Conservation (phyloP, 2,329 filamentous ascomycete genomes). For the Cryphonectria japonica region DNA sequence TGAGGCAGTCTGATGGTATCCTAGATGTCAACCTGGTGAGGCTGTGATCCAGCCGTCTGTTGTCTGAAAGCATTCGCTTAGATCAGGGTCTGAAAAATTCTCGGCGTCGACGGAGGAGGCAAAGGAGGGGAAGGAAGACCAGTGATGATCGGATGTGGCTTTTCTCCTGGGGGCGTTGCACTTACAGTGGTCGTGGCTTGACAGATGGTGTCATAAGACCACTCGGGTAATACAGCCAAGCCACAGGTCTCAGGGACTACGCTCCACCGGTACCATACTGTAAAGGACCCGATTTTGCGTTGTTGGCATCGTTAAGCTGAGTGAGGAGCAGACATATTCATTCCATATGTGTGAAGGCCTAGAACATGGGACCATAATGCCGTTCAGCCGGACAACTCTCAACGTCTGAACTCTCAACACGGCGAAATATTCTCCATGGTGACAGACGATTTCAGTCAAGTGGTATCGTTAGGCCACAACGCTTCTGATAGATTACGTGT, state of each 20-base stretch:
- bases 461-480: neutral
- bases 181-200: neutral
- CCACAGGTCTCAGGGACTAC: neutral
- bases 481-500: neutral
- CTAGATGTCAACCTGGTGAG: constrained; percentile 58
- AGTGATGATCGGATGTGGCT: neutral
- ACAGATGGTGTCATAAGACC: neutral
- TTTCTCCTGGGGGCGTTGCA: neutral
- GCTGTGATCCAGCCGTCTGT: constrained; percentile 37
- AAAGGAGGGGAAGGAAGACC: neutral
- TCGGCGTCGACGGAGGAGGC: neutral
- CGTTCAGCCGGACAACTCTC: neutral
- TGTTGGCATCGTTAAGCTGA: neutral
- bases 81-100: no score
- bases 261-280: neutral
- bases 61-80: no score
- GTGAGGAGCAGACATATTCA: neutral
- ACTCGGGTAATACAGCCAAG: neutral
- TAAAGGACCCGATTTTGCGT: neutral
- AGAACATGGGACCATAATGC: neutral
- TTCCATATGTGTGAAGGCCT: neutral
- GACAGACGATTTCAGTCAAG: neutral
- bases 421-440: neutral
- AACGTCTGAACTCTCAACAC: neutral
- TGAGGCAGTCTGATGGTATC: constrained; percentile 56